Conservation (phyloP, 805 yeast species). For the Ogataea sp. region DNA sequence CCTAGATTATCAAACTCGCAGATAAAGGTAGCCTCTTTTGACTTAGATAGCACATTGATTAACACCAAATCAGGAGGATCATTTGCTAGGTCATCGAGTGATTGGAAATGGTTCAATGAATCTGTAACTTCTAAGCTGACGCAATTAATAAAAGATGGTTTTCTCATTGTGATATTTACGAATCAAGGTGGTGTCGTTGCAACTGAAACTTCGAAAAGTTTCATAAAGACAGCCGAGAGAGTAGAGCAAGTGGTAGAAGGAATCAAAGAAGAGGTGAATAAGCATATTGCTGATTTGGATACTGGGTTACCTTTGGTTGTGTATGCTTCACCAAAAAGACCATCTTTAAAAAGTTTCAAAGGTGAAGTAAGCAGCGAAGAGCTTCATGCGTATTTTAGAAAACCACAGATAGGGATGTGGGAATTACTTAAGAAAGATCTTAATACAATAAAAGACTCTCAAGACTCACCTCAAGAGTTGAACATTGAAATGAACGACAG, state of each 20-base stretch:
- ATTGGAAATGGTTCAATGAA: conserved; percentile 59
- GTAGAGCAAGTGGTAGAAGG: conserved; percentile 29
- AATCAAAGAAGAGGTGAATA: conserved; percentile 14
- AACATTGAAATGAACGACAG: conserved; percentile 35
- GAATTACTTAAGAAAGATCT: conserved; percentile 37
- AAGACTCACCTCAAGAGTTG: too few relatives aligned
- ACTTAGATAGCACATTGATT: conserved; percentile 76
- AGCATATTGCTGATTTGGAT: too few relatives aligned
- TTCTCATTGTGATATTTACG: conserved; percentile 60
- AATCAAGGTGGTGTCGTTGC: conserved; percentile 73
- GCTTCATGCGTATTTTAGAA: conserved; percentile 41
- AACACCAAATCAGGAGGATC: conserved; percentile 52
- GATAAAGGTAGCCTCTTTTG: conserved; percentile 61
- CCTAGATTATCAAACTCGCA: conserved; percentile 1
- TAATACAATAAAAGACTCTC: conserved; percentile 8
- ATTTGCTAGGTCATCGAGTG: conserved; percentile 51
- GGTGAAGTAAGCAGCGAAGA: conserved; percentile 20
- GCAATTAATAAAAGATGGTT: conserved; percentile 11
- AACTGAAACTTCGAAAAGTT: conserved; percentile 25
- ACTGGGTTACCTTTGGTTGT: conserved; percentile 34
- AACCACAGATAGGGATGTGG: conserved; percentile 82
- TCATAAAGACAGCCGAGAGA: conserved; percentile 31
- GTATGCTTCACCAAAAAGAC: conserved; percentile 58
- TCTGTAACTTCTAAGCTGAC: conserved; percentile 18
- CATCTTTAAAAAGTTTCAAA: conserved; percentile 20